phyloP scores from a whole-genome alignment of 306 rosid genomes.

The Ziziphus jujuba region DNA sequence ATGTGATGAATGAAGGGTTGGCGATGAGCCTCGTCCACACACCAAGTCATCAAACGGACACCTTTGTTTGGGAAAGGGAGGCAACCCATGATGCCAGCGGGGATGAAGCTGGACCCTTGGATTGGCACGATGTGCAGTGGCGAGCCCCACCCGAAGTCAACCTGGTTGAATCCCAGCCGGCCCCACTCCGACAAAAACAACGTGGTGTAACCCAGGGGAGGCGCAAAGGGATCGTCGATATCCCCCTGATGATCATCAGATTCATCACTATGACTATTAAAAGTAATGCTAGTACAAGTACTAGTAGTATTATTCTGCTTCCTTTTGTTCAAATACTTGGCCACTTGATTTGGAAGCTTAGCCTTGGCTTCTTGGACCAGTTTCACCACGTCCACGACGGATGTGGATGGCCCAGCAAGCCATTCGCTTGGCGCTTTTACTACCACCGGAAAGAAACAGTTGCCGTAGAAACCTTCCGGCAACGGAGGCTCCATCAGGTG shows the following conservation, averaged over 20 bases:
- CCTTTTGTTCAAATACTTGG: slow-evolving; percentile 45
- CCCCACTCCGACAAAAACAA: slow-evolving; percentile 81
- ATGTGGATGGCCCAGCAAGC: slow-evolving; percentile 22
- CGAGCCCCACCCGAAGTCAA: slow-evolving; percentile 71
- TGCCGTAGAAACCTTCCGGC: slow-evolving; percentile 77
- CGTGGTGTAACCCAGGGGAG: slow-evolving; percentile 47
- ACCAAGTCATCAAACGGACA: slow-evolving; percentile 72
- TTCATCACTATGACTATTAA: too few relatives aligned
- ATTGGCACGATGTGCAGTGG: slow-evolving; percentile 61
- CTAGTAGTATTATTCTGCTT: too few relatives aligned
- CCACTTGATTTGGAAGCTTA: slow-evolving; percentile 44
- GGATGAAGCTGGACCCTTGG: slow-evolving; percentile 54
- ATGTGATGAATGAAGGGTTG: slow-evolving; percentile 42
- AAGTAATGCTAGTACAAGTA: too few relatives aligned
- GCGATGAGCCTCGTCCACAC: slow-evolving; percentile 50
- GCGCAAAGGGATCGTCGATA: slow-evolving; percentile 66
- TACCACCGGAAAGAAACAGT: slow-evolving; percentile 74
- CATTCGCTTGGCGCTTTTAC: slow-evolving; percentile 31
- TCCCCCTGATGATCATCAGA: slow-evolving; percentile 18
- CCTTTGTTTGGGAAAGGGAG: slow-evolving; percentile 50
- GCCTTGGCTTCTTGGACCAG: slow-evolving; percentile 62
- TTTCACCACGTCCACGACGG: slow-evolving; percentile 41
- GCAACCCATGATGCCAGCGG: slow-evolving; percentile 58
- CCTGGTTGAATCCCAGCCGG: slow-evolving; percentile 63
- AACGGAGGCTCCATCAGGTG: slow-evolving; percentile 58